These are phyloP conservation scores for Lupinus albus DNA, from an alignment of 306 rosid genomes.

Conservation along the genomic window DNA sequence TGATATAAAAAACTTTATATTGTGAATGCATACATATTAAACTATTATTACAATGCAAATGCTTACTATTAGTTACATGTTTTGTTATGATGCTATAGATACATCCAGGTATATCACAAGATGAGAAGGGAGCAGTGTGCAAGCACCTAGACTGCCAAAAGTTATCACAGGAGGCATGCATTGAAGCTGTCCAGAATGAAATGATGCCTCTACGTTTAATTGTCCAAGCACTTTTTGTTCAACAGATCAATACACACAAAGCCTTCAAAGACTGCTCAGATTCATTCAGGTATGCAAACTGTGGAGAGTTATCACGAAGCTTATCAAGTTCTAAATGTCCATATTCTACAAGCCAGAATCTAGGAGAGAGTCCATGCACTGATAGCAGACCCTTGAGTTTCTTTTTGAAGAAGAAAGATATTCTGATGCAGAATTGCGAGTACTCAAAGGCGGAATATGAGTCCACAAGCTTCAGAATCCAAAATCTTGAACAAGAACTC, in stretches of 20 bases:
- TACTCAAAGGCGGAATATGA: slow-evolving; percentile 63
- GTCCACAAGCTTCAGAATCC: slow-evolving; percentile 87
- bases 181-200: slow-evolving; percentile 91
- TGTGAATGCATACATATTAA: no score
- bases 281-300: slow-evolving; percentile 65
- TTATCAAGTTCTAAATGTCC: slow-evolving; percentile 65
- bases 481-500: slow-evolving; percentile 77
- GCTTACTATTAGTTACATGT: neutral
- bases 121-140: slow-evolving; percentile 79
- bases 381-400: slow-evolving; percentile 70
- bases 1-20: no score
- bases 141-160: slow-evolving; percentile 73
- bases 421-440: slow-evolving; percentile 51
- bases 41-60: neutral
- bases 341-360: slow-evolving; percentile 60
- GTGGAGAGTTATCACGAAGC: slow-evolving; percentile 73
- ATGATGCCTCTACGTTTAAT: slow-evolving; percentile 83
- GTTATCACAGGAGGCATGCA: slow-evolving; percentile 80
- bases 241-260: slow-evolving; percentile 78
- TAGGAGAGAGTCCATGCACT: slow-evolving; percentile 60
- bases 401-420: slow-evolving; percentile 62
- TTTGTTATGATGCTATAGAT: slow-evolving; percentile 47
- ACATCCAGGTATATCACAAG: slow-evolving; percentile 62
- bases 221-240: slow-evolving; percentile 85
- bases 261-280: slow-evolving; percentile 84